A percentile compares a stretch with the other conserved stretches of the same genome.
Evolutionary conservation across 163 green algal genomes (phyloP).

Genomic region (Picocystis sp.): DNA sequence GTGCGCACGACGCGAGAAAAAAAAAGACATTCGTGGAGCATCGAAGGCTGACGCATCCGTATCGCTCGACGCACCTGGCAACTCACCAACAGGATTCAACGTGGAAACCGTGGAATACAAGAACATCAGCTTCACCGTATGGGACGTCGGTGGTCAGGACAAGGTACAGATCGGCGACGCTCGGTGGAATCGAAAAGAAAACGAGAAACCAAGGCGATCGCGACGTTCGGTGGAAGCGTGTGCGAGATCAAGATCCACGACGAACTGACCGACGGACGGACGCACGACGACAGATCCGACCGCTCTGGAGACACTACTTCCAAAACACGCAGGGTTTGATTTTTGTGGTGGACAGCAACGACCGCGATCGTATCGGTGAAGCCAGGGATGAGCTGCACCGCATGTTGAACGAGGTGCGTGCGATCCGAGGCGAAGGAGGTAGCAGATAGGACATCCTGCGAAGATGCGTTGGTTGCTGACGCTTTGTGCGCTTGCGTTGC

Average conservation of each 20-base stretch:
- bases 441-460: not conserved
- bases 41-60: too few relatives aligned
- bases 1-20: too few relatives aligned
- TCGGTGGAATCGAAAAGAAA: not conserved
- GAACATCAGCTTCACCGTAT: slow-evolving; percentile 98
- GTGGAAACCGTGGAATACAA: slow-evolving; percentile 99
- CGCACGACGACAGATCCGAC: slow-evolving; percentile 56
- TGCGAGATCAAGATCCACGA: not conserved
- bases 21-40: too few relatives aligned
- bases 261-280: too few relatives aligned
- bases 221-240: not conserved
- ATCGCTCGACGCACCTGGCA: too few relatives aligned
- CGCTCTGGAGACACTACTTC: slow-evolving; percentile 97
- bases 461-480: not conserved
- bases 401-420: slow-evolving; percentile 70
- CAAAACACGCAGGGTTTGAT: slow-evolving; percentile 82
- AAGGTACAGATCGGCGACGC: slow-evolving; percentile 41
- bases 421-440: not conserved
- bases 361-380: slow-evolving; percentile 76
- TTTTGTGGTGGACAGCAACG: slow-evolving; percentile 85
- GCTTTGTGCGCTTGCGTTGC: not conserved
- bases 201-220: not conserved
- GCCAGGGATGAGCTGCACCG: slow-evolving; percentile 84
- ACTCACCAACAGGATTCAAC: slow-evolving; percentile 72
- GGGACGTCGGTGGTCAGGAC: slow-evolving; percentile 95